Evolutionary conservation across 495 filamentous ascomycete species (phyloP).

Genomic region (Amniculicola lignicola): DNA sequence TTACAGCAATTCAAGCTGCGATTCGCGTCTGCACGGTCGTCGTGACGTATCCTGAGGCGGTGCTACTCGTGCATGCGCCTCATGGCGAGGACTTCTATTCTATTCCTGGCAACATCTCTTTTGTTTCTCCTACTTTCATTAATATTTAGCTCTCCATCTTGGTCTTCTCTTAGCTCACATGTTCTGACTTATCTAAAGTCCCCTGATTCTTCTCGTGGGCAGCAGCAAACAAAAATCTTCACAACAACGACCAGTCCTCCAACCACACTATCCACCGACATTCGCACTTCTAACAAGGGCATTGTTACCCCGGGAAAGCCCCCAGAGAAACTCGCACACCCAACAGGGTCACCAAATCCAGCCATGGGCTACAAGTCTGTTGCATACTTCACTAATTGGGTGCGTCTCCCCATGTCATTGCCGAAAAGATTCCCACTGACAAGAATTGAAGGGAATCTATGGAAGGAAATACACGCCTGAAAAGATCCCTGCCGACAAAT

Average conservation of each 20-base stretch:
- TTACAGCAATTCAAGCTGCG: not conserved
- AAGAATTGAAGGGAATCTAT: slow-evolving; percentile 69
- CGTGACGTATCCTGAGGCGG: not conserved
- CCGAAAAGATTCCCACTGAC: not conserved
- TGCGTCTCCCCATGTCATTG: slow-evolving; percentile 28
- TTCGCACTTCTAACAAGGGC: not conserved
- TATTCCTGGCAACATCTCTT: not conserved
- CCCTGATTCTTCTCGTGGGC: not conserved
- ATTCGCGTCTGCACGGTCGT: not conserved
- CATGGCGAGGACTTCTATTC: not conserved
- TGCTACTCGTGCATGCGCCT: not conserved
- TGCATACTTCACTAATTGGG: slow-evolving; percentile 85
- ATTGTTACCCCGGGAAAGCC: not conserved
- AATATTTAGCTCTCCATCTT: not conserved
- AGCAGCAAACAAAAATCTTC: not conserved
- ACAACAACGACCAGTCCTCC: not conserved
- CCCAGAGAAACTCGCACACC: not conserved
- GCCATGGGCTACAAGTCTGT: slow-evolving; percentile 64
- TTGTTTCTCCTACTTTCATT: not conserved
- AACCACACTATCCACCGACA: not conserved
- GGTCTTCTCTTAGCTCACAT: not conserved
- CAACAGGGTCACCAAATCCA: not conserved
- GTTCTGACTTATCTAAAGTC: not conserved
- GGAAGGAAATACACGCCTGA: slow-evolving; percentile 79
- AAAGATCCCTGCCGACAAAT: slow-evolving; percentile 77